Evolutionary conservation across 768 basidiomycete species (phyloP).

Genomic region (Leccinum obscurum): DNA sequence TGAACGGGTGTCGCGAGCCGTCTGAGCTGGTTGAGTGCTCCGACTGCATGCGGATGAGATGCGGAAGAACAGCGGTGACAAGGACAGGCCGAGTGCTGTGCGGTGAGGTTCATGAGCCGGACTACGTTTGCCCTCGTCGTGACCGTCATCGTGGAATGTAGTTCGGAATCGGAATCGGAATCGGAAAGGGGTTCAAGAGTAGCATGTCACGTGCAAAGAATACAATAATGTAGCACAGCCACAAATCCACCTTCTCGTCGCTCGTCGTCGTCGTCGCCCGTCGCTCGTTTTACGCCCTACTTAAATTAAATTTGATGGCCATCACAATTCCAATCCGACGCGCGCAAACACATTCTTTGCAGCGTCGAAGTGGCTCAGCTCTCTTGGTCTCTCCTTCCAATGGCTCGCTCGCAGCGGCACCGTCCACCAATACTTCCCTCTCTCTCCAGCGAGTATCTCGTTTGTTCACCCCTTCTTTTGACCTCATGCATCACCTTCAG

Average conservation of each 20-base stretch:
- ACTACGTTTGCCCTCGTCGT: constrained; percentile 63
- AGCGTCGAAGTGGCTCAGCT: constrained; percentile 38
- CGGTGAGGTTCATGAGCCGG: constrained; percentile 68
- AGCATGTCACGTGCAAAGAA: constrained; percentile 9
- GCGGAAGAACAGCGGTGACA: constrained; percentile 68
- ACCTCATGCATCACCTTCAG: constrained; percentile 39
- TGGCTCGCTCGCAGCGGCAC: background rate
- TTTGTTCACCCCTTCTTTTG: background rate
- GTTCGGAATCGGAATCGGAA: background rate
- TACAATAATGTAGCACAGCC: constrained; percentile 14
- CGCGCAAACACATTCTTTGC: constrained; percentile 36
- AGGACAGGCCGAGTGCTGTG: constrained; percentile 74
- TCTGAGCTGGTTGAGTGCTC: constrained; percentile 61
- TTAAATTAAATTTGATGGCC: constrained; percentile 34
- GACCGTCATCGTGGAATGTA: constrained; percentile 31
- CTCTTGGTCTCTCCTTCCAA: constrained; percentile 24
- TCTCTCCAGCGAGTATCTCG: constrained; percentile 27
- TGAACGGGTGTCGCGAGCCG: constrained; percentile 79
- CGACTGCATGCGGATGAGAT: constrained; percentile 37
- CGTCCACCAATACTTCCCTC: constrained; percentile 13
- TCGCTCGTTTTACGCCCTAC: background rate
- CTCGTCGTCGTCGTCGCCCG: background rate
- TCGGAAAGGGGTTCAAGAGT: background rate
- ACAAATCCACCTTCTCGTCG: constrained; percentile 1
- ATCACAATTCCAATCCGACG: constrained; percentile 49